These are phyloP conservation scores for Rhodotorula kratochvilovae DNA, from an alignment of 768 basidiomycete species.

Conservation along the genomic window DNA sequence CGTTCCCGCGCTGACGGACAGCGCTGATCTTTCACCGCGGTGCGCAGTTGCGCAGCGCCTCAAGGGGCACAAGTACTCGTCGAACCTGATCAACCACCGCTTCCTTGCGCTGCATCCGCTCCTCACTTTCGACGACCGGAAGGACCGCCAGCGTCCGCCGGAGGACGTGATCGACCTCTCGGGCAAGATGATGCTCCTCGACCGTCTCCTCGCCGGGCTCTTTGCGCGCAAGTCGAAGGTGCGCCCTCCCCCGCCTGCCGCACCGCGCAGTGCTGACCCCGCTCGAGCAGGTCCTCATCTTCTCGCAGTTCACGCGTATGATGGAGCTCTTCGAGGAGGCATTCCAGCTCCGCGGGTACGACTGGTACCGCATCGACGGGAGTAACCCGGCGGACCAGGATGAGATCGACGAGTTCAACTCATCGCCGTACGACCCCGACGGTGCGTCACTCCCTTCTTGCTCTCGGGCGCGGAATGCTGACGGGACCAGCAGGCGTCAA, in stretches of 20 bases:
- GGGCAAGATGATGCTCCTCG: slow-evolving; percentile 96
- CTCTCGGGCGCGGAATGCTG: too few relatives aligned
- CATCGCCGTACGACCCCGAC: slow-evolving; percentile 52
- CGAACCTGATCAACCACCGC: slow-evolving; percentile 54
- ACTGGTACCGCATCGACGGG: slow-evolving; percentile 62
- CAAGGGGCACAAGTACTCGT: slow-evolving; percentile 11
- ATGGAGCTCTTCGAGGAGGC: slow-evolving; percentile 83
- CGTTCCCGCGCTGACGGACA: not conserved
- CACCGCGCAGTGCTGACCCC: slow-evolving; percentile 51
- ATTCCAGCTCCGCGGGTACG: slow-evolving; percentile 11
- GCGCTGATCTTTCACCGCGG: not conserved
- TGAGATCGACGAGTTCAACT: slow-evolving; percentile 79
- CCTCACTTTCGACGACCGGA: slow-evolving; percentile 72
- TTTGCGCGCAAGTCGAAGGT: slow-evolving; percentile 71
- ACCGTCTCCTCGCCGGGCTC: slow-evolving; percentile 75
- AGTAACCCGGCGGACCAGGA: slow-evolving; percentile 47
- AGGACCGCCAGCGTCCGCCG: slow-evolving; percentile 74
- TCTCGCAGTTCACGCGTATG: slow-evolving; percentile 90
- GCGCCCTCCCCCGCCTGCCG: slow-evolving; percentile 47
- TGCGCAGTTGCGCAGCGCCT: not conserved
- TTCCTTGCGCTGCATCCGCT: slow-evolving; percentile 64
- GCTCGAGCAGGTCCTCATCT: slow-evolving; percentile 45
- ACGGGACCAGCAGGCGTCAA: not conserved
- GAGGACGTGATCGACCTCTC: slow-evolving; percentile 72
- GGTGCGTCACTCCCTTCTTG: slow-evolving; percentile 47